These are phyloP conservation scores for Vigna hirtella DNA, from an alignment of 306 rosid species.

Conservation along the genomic window DNA sequence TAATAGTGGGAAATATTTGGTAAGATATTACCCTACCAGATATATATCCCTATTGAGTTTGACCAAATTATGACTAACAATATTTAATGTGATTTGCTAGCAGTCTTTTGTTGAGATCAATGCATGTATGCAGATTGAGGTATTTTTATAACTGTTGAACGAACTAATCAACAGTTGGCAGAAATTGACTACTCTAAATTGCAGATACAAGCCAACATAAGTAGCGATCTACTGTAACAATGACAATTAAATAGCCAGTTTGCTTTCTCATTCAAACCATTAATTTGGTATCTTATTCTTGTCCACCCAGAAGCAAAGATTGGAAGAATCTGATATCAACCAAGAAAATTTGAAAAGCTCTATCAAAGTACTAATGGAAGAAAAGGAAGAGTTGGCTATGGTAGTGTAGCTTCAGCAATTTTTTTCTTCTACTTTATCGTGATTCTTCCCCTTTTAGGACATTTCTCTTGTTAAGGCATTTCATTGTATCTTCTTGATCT, in stretches of 20 bases:
- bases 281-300: slow-evolving; percentile 43
- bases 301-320: slow-evolving; percentile 60
- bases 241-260: not conserved
- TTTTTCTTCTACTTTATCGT: slow-evolving; percentile 31
- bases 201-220: slow-evolving; percentile 13
- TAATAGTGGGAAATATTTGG: too few relatives aligned
- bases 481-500: slow-evolving; percentile 44
- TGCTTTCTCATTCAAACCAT: slow-evolving; percentile 34
- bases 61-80: too few relatives aligned
- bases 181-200: slow-evolving; percentile 15
- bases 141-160: slow-evolving; percentile 2
- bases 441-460: slow-evolving; percentile 14
- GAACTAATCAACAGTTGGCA: not conserved
- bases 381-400: slow-evolving; percentile 90
- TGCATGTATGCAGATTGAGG: not conserved
- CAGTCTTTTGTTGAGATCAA: slow-evolving; percentile 1
- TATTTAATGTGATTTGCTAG: not conserved
- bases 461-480: slow-evolving; percentile 31
- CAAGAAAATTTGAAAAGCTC: slow-evolving; percentile 67
- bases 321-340: slow-evolving; percentile 69
- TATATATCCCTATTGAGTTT: too few relatives aligned
- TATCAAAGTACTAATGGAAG: slow-evolving; percentile 63
- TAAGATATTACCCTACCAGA: too few relatives aligned
- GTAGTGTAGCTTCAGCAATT: slow-evolving; percentile 51
- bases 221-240: not conserved